Base-by-base conservation (phyloP, 1,139 yeast species). In the Arxiozyma telluris region DNA sequence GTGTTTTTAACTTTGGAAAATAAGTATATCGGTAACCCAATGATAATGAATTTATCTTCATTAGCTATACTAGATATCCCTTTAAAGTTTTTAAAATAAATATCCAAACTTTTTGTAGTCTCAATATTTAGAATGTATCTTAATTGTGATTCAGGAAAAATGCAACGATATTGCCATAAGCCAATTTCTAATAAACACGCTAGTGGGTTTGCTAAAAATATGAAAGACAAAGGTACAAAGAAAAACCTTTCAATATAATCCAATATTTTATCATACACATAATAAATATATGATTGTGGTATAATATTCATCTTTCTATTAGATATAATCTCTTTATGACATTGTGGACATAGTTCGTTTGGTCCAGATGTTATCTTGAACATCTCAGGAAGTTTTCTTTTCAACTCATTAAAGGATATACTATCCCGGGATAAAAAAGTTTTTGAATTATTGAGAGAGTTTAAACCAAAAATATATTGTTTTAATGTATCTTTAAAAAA, bases 41-140 rank as follows among this genome's bases (percentile, higher is more conserved):
- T 53, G n/a, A 53, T 53, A 12, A 56, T 30, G 47, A 49, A 58
- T 44, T 34, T 61, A 27, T 50, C 57, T 45, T 47, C 41, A 3
- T 61, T 58, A 2, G 67, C 48, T 23, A 65, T 59, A 17, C 64
- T 57, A 12, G 50, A 18, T 4, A 60, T 38, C 1, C 63, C 62
- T 4, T 44, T 50, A 44, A 49, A 30, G 3, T 61, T 54, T 21
- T 57, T 55, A 11, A 53, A 30, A 47, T 56, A 62, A 0, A 60
- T 57, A 52, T 61, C 64, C 9, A 63, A 45, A 2, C 58, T 61
- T 45, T 51, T 60, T 27, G 65, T 58, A 4, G 65, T 59, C 4
- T 69, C 64, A 18, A 75, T 64, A 44, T 70, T 68, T 56, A 76
- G 64, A 12, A 77, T 49, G n/a, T 61, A 61, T 55, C 68, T 51